Conservation (phyloP, 176 grass and related monocot species). For the Areca catechu region DNA sequence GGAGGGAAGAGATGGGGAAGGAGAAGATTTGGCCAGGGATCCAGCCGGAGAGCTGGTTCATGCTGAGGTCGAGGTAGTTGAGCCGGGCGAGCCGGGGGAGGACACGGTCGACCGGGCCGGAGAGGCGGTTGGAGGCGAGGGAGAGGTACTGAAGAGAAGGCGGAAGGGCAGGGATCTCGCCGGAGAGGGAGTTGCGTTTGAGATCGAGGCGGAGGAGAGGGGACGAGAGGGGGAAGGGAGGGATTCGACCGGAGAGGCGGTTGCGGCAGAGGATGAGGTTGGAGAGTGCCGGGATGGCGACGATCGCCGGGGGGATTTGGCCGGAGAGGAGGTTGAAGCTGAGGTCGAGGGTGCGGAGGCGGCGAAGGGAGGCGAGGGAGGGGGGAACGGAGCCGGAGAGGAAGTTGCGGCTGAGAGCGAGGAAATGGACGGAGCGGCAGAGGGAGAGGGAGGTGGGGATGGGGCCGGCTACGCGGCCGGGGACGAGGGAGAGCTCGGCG, state of each 20-base stretch:
- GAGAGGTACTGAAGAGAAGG: conserved; percentile 55
- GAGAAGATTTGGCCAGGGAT: conserved; percentile 50
- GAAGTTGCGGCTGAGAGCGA: conserved; percentile 49
- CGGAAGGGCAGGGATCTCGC: conserved; percentile 35
- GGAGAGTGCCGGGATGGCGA: conserved; percentile 21
- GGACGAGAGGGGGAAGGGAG: conserved; percentile 13
- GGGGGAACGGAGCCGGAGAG: conserved; percentile 33
- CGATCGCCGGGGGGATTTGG: conserved; percentile 27
- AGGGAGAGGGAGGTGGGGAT: conserved; percentile 27
- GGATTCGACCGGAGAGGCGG: conserved; percentile 20
- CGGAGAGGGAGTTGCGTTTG: conserved; percentile 34
- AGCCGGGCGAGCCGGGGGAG: conserved; percentile 31
- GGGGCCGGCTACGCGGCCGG: conserved; percentile 35
- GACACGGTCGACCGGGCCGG: conserved; percentile 34
- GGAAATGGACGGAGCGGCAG: conserved; percentile 50
- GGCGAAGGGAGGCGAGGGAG: conserved; percentile 18
- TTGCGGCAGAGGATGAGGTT: conserved; percentile 68
- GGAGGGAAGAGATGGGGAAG: conserved; percentile 44
- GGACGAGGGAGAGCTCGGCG: conserved; percentile 53
- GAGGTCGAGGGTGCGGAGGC: conserved; percentile 57
- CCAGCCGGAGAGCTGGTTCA: conserved; percentile 54
- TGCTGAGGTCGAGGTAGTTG: conserved; percentile 59
- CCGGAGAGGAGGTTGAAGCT: conserved; percentile 48
- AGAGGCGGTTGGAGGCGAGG: conserved; percentile 53
- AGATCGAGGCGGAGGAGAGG: conserved; percentile 68